Conservation (phyloP, 129 eudicot genomes). For the Calendula officinalis region DNA sequence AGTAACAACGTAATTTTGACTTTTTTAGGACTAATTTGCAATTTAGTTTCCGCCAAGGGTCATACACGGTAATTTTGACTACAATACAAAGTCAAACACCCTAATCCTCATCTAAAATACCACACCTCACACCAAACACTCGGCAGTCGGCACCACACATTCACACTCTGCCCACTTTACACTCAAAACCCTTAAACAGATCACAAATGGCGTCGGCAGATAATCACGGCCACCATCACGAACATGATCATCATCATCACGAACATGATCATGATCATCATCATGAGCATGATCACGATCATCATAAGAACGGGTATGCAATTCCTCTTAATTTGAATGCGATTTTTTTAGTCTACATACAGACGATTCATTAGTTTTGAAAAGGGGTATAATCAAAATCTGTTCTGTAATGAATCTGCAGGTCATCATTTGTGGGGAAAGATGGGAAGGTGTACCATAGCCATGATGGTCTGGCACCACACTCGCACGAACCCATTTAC, state of each 20-base stretch:
- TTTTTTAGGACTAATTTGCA: too few species aligned
- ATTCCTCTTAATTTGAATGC: neutral
- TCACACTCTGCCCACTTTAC: neutral
- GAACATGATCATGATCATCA: conserved; percentile 32
- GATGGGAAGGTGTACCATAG: conserved; percentile 95
- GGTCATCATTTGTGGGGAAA: conserved; percentile 71
- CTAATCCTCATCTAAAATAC: conserved; percentile 8
- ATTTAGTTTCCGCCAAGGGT: too few species aligned
- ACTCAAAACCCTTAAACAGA: conserved; percentile 2
- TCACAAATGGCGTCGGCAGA: conserved; percentile 58
- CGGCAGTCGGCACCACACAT: neutral
- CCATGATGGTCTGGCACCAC: conserved; percentile 98
- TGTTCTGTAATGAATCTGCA: conserved; percentile 26
- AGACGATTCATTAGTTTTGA: neutral
- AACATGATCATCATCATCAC: conserved; percentile 31
- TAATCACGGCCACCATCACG: conserved; percentile 29
- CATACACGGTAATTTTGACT: neutral
- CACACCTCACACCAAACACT: neutral
- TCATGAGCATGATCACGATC: conserved; percentile 42
- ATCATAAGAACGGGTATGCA: conserved; percentile 51
- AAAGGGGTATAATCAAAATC: neutral
- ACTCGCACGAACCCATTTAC: conserved; percentile 91
- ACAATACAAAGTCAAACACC: neutral
- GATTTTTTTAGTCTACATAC: too few species aligned
- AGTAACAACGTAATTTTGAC: too few species aligned